Evolutionary conservation across 2,329 filamentous ascomycete species (phyloP), one percentile per base, ranked within the genome.

Genomic region (Trichophyton verrucosum): DNA sequence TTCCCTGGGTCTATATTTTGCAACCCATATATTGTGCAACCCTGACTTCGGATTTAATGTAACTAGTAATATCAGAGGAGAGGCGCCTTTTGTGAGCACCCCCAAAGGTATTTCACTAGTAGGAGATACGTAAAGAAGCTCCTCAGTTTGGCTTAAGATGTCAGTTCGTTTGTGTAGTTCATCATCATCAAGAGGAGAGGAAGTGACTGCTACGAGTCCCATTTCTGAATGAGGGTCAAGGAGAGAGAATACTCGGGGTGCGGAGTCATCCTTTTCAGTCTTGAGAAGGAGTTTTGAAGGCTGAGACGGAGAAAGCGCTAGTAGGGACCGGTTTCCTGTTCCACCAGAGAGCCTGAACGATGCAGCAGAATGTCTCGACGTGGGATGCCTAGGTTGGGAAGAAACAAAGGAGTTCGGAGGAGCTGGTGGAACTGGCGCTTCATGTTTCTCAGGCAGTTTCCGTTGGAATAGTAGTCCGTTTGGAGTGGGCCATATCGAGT

Each of bases 221-320:
- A 96, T 80, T 66, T 96, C 91, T 2, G 89, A 82, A 61, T 96
- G 77, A 1, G 92, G 92, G 69, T 95, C 89, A 2, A 87, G 91
- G 56, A 99, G 78, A 27, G 87, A 89, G 65, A 95, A 91, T 0
- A 96, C 76, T 33, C 89, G 61, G 75, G 80, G 64, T 81, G 74
- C 27, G 77, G 82, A 63, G 82, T 75, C 6, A 77, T 77, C 69
- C 78, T 86, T 36, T 78, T 80, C 62, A 76, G 82, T 13, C 78
- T 83, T 57, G 82, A 76, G 36, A 77, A 79, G 68, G 84, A 82
- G 60, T 80, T 44, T 79, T 85, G 73, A 86, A 82, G 42, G 77
- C 73, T 51, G 80, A 77, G 66, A 76, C 74, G 68, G 79, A 76
- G 63, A 80, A 77, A 73, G 73, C 73, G 68, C 76, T 68, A 68